Conservation (phyloP, 2,329 filamentous ascomycete genomes). For the Aphanocladium album region DNA sequence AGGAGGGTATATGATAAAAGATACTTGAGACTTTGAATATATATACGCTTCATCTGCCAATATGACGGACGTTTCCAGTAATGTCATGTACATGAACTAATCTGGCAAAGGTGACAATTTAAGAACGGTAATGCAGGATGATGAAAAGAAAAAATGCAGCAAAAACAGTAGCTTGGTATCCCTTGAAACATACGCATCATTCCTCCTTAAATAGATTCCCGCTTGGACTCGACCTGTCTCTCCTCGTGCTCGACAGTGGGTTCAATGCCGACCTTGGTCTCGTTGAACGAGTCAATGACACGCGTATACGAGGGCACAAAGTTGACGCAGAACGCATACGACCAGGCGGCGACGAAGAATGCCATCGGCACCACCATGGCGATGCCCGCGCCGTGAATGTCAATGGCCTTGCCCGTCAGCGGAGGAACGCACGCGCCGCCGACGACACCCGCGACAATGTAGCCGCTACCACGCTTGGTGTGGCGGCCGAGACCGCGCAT, state of each 20-base stretch:
- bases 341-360: slow-evolving; percentile 53
- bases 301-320: slow-evolving; percentile 59
- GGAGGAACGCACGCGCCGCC: slow-evolving; percentile 72
- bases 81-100: not conserved
- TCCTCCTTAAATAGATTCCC: not conserved
- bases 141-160: not conserved
- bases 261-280: slow-evolving; percentile 38
- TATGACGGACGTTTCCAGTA: too few species aligned
- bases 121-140: not conserved
- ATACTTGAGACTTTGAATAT: not conserved
- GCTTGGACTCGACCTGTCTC: slow-evolving; percentile 11
- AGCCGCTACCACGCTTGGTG: slow-evolving; percentile 70
- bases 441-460: slow-evolving; percentile 61
- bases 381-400: slow-evolving; percentile 53
- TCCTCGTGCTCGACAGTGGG: slow-evolving; percentile 18
- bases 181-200: not conserved
- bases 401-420: slow-evolving; percentile 63
- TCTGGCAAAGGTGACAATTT: not conserved
- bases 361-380: slow-evolving; percentile 62
- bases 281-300: slow-evolving; percentile 54
- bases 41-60: not conserved
- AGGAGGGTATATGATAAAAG: not conserved
- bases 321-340: slow-evolving; percentile 58
- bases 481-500: slow-evolving; percentile 72
- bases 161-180: not conserved